phyloP scores from a whole-genome alignment of 1,284 basidiomycete genomes.

The Phaffia rhodozyma region DNA sequence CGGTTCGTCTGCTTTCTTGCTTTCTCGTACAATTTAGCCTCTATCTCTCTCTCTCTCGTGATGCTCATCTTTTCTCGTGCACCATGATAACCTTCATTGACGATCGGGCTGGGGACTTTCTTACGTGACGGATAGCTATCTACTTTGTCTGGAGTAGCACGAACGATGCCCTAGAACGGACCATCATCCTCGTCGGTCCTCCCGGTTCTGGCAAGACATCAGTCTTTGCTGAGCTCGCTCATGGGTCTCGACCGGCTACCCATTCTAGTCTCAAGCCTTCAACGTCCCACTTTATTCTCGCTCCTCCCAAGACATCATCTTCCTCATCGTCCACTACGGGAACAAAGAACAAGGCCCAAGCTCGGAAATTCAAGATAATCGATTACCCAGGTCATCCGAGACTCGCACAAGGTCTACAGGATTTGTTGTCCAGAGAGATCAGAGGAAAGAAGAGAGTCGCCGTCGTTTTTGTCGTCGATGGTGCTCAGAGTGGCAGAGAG shows the following conservation, averaged over 20 bases:
- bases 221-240: too few species aligned
- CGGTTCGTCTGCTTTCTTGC: not conserved
- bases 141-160: not conserved
- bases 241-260: too few species aligned
- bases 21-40: too few species aligned
- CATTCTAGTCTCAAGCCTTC: constrained; percentile 3
- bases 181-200: constrained; percentile 16
- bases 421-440: constrained; percentile 2
- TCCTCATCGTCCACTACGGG: not conserved
- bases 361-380: constrained; percentile 8
- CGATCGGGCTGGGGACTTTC: too few species aligned
- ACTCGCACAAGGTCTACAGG: constrained; percentile 3
- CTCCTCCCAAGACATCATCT: not conserved
- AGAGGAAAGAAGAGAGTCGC: constrained; percentile 1
- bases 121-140: too few species aligned
- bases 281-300: constrained; percentile 6
- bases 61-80: too few species aligned
- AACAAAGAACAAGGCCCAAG: not conserved
- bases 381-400: constrained; percentile 15
- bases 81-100: too few species aligned
- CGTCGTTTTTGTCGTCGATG: constrained; percentile 17
- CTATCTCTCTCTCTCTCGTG: too few species aligned
- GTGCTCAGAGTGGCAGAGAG: constrained; percentile 1
- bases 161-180: not conserved
- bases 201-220: constrained; percentile 3